Percentiles rank a stretch among this genome's conserved stretches.
Evolutionary conservation across 805 yeast species (phyloP).

Genomic region (Hanseniaspora jakobsenii): DNA sequence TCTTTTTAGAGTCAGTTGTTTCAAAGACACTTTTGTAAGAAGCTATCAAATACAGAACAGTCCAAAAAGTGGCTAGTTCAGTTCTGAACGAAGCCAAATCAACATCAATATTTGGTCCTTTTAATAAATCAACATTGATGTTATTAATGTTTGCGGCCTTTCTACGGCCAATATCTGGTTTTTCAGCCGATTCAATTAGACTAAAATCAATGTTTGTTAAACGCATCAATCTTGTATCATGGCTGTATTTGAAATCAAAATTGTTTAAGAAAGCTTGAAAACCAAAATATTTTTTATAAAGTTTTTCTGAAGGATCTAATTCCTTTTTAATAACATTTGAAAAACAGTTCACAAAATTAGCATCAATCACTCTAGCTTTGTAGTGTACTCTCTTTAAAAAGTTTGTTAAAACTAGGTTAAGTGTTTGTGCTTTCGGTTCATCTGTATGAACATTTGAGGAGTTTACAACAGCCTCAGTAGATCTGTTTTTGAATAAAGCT

Average conservation of each 20-base stretch:
- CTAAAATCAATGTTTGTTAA: neutral
- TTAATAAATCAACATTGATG: conserved; percentile 17
- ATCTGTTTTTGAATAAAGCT: no score
- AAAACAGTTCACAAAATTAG: conserved; percentile 5
- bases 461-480: no score
- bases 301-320: conserved; percentile 22
- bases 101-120: neutral
- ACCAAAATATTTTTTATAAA: conserved; percentile 14
- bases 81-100: neutral
- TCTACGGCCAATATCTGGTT: conserved; percentile 5
- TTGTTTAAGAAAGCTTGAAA: conserved; percentile 21
- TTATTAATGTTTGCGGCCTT: conserved; percentile 19
- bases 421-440: no score
- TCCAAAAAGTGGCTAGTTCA: conserved; percentile 16
- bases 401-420: neutral
- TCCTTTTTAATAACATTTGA: conserved; percentile 15
- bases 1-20: neutral
- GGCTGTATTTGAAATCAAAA: conserved; percentile 12
- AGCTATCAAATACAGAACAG: conserved; percentile 17
- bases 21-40: conserved; percentile 1
- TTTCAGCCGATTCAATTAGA: conserved; percentile 3
- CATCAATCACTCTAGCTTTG: conserved; percentile 5
- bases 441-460: no score
- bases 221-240: neutral
- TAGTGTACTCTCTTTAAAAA: neutral